Conservation (phyloP, 1,284 basidiomycete genomes). For the Heterobasidion occidentale region DNA sequence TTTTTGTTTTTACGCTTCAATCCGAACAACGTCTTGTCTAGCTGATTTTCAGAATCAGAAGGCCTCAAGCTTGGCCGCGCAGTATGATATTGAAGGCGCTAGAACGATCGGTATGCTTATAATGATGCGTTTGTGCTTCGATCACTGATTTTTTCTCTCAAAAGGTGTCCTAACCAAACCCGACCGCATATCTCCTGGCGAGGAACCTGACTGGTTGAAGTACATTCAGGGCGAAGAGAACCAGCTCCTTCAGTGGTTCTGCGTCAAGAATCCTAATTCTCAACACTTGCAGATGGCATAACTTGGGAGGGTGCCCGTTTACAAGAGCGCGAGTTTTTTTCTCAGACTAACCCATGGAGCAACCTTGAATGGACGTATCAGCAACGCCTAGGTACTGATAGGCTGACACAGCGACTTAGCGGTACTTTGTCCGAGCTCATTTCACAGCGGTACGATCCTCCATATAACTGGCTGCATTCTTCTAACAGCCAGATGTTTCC, state of each 20-base stretch:
- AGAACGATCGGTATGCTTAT: slow-evolving; percentile 56
- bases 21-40: slow-evolving; percentile 16
- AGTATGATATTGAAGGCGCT: slow-evolving; percentile 48
- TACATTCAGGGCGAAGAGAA: slow-evolving; percentile 49
- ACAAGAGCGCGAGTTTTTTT: slow-evolving; percentile 59
- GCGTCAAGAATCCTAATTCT: slow-evolving; percentile 59
- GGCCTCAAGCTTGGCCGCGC: slow-evolving; percentile 48
- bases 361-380: slow-evolving; percentile 37
- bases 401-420: slow-evolving; percentile 47
- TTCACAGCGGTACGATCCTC: slow-evolving; percentile 35
- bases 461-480: neutral
- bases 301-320: slow-evolving; percentile 48
- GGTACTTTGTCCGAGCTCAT: slow-evolving; percentile 51
- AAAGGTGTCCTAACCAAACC: slow-evolving; percentile 78
- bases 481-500: too few relatives aligned
- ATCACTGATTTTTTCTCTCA: neutral
- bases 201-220: slow-evolving; percentile 51
- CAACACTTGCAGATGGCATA: slow-evolving; percentile 42
- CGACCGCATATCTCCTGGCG: slow-evolving; percentile 58
- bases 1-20: neutral
- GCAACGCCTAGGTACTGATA: slow-evolving; percentile 41
- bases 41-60: slow-evolving; percentile 76
- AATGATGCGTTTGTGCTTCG: neutral
- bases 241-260: slow-evolving; percentile 57
- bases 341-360: slow-evolving; percentile 44